Evolutionary conservation across 225 moss, liverwort and hornwort genomes (phyloP).

Genomic region (Bryoerythrophyllum caledonicum): DNA sequence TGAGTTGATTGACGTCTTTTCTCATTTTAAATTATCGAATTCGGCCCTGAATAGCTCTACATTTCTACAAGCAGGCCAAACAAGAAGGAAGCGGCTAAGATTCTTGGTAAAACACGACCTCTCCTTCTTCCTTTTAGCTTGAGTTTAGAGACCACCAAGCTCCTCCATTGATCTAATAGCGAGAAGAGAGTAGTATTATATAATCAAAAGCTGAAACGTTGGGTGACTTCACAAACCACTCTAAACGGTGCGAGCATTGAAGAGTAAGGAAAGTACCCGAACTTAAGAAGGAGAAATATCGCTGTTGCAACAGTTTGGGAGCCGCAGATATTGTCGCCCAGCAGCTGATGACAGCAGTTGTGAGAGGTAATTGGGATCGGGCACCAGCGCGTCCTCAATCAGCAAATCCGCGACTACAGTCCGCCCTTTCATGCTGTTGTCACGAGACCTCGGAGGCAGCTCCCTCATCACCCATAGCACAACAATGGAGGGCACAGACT

Average conservation of each 20-base stretch:
- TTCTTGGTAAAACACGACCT: too few relatives aligned
- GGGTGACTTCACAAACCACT: too few relatives aligned
- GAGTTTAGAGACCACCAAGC: too few relatives aligned
- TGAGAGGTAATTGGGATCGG: conserved; percentile 47
- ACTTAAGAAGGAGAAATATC: conserved; percentile 52
- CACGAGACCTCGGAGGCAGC: conserved; percentile 63
- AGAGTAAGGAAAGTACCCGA: conserved; percentile 11
- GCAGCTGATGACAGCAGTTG: conserved; percentile 37
- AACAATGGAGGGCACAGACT: conserved; percentile 81
- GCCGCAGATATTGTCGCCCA: conserved; percentile 34
- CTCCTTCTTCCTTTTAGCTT: too few relatives aligned
- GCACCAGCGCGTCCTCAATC: conserved; percentile 53
- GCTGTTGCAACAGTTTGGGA: conserved; percentile 49
- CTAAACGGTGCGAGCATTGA: background rate
- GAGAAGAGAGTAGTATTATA: too few relatives aligned
- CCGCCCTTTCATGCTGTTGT: conserved; percentile 43
- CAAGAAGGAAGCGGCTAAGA: too few relatives aligned
- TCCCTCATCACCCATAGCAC: conserved; percentile 98
- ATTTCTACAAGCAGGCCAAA: too few relatives aligned
- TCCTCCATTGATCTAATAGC: too few relatives aligned
- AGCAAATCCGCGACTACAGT: conserved; percentile 22
- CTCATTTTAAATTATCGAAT: too few relatives aligned
- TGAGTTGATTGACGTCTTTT: too few relatives aligned
- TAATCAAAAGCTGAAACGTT: too few relatives aligned
- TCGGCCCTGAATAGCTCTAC: too few relatives aligned